phyloP scores from a whole-genome alignment of 352 stramenopile species.

The Pythium sukuiense region DNA sequence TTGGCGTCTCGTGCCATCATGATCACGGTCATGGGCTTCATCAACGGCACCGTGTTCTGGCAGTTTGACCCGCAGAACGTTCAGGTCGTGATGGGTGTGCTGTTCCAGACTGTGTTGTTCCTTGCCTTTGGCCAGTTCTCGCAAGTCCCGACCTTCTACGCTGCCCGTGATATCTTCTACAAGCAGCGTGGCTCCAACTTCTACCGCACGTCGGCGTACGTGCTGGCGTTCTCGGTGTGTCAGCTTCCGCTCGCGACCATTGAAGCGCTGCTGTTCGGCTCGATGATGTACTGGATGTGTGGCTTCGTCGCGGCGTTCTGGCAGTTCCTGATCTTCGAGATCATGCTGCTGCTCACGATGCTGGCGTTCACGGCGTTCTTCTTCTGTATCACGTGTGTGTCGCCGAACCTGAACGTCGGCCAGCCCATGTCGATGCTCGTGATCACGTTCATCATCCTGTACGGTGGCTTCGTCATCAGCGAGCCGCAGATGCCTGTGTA shows the following conservation, averaged over 20 bases:
- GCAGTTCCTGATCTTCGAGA: slow-evolving; percentile 58
- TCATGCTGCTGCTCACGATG: slow-evolving; percentile 50
- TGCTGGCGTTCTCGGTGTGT: slow-evolving; percentile 41
- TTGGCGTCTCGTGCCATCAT: slow-evolving; percentile 31
- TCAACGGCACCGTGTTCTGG: slow-evolving; percentile 38
- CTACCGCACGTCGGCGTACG: slow-evolving; percentile 63
- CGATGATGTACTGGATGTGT: slow-evolving; percentile 73
- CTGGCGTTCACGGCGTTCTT: slow-evolving; percentile 36
- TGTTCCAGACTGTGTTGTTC: slow-evolving; percentile 78
- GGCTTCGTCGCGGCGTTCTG: slow-evolving; percentile 40
- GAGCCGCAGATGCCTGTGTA: not conserved
- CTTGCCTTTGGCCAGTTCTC: slow-evolving; percentile 60
- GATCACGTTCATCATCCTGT: not conserved
- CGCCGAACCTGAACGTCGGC: slow-evolving; percentile 33
- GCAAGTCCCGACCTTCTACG: slow-evolving; percentile 57
- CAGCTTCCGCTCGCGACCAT: slow-evolving; percentile 36
- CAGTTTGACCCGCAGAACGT: slow-evolving; percentile 35
- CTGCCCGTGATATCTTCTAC: slow-evolving; percentile 62
- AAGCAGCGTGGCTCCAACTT: slow-evolving; percentile 75
- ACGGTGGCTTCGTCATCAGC: not conserved
- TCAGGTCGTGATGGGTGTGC: slow-evolving; percentile 45
- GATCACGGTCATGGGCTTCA: slow-evolving; percentile 34
- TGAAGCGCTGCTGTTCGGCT: slow-evolving; percentile 68
- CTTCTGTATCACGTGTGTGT: slow-evolving; percentile 30
- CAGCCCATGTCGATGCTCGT: slow-evolving; percentile 32